phyloP scores from a whole-genome alignment of 345 rosid genomes.

The Populus davidiana region DNA sequence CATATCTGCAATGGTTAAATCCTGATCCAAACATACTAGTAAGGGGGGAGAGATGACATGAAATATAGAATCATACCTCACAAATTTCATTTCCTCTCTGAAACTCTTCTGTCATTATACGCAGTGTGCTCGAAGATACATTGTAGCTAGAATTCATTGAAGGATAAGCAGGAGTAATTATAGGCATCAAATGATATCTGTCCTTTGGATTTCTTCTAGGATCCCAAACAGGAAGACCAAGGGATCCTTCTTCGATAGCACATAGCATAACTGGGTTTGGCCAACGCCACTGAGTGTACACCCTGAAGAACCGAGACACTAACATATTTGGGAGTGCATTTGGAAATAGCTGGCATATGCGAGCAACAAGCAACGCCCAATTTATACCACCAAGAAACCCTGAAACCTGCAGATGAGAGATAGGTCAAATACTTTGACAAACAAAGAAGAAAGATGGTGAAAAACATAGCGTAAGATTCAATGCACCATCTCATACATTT shows the following conservation, averaged over 20 bases:
- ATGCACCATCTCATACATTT: constrained; percentile 58
- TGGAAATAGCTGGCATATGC: constrained; percentile 96
- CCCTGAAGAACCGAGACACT: constrained; percentile 90
- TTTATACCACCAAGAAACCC: constrained; percentile 99
- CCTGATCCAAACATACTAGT: background rate
- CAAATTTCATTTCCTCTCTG: constrained; percentile 88
- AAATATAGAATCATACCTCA: constrained; percentile 58
- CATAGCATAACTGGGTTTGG: constrained; percentile 97
- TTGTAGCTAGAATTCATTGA: constrained; percentile 98
- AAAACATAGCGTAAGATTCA: constrained; percentile 9
- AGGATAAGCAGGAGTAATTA: constrained; percentile 97
- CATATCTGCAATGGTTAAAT: background rate
- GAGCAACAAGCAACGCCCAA: constrained; percentile 98
- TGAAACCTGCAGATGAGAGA: constrained; percentile 52
- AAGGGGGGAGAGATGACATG: background rate
- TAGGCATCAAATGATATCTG: constrained; percentile 87
- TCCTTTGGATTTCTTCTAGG: constrained; percentile 89
- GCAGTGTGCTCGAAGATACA: constrained; percentile 83
- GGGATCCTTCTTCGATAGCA: constrained; percentile 77
- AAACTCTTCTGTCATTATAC: constrained; percentile 88
- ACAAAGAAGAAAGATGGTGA: constrained; percentile 2
- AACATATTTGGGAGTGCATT: constrained; percentile 94
- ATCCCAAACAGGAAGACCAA: constrained; percentile 96
- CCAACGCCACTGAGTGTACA: constrained; percentile 95
- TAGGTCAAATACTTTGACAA: background rate